Conservation (phyloP, 371 early-diverging fungal genomes). For the Mucor ambiguus region DNA sequence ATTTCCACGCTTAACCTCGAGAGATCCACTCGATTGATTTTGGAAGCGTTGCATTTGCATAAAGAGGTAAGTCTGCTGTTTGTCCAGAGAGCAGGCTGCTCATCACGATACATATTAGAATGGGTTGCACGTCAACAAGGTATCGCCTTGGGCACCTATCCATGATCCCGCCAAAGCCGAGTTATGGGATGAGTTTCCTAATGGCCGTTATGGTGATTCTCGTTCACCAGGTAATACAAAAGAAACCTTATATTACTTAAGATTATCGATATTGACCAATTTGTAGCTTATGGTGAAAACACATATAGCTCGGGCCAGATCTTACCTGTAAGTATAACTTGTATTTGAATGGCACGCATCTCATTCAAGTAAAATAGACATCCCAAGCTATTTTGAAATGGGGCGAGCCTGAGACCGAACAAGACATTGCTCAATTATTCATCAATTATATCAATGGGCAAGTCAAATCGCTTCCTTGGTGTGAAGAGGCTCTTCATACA, state of each 20-base stretch:
- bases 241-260: neutral
- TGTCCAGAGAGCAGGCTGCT: neutral
- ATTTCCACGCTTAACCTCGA: conserved; percentile 91
- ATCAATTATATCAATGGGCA: conserved; percentile 72
- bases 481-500: conserved; percentile 74
- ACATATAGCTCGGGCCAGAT: conserved; percentile 75
- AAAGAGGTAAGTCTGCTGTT: neutral
- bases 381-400: conserved; percentile 56
- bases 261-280: neutral
- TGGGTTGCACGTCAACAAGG: neutral
- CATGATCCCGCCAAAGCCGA: conserved; percentile 48
- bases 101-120: neutral
- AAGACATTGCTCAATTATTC: conserved; percentile 77
- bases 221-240: conserved; percentile 69
- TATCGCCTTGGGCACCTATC: conserved; percentile 27
- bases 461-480: conserved; percentile 86
- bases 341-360: neutral
- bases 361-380: conserved; percentile 16
- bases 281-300: conserved; percentile 47
- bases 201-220: conserved; percentile 97
- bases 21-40: conserved; percentile 80
- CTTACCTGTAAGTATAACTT: conserved; percentile 44
- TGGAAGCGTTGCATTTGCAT: conserved; percentile 61
- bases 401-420: conserved; percentile 67
- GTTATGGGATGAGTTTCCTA: conserved; percentile 96